These are phyloP conservation scores for Phytophthora quininea DNA, from an alignment of 352 stramenopile species.

Conservation along the genomic window DNA sequence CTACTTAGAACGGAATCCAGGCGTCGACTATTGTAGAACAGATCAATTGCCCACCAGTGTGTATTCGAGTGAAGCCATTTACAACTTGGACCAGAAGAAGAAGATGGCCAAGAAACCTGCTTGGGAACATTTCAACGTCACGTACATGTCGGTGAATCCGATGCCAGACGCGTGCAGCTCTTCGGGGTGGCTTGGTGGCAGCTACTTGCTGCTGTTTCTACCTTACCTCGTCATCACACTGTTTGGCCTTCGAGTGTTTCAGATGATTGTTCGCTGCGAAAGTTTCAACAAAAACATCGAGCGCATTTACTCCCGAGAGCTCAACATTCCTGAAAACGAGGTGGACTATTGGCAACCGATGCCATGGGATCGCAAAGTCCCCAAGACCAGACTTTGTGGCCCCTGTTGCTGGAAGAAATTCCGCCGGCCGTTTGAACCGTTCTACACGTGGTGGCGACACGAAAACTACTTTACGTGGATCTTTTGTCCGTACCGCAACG, in stretches of 20 bases:
- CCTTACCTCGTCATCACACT: constrained; percentile 58
- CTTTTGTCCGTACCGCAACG: constrained; percentile 74
- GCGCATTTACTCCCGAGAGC: constrained; percentile 60
- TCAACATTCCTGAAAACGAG: constrained; percentile 60
- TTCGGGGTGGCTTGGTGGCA: constrained; percentile 50
- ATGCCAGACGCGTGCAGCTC: constrained; percentile 60
- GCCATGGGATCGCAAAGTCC: constrained; percentile 75
- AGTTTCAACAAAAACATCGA: constrained; percentile 68
- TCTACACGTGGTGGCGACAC: constrained; percentile 79
- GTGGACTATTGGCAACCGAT: constrained; percentile 78
- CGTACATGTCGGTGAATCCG: constrained; percentile 60
- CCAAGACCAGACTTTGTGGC: constrained; percentile 62
- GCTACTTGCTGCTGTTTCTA: constrained; percentile 64
- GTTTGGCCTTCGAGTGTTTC: constrained; percentile 65
- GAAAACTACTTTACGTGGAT: constrained; percentile 85
- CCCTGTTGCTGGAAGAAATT: constrained; percentile 77
- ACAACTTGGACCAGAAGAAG: constrained; percentile 41
- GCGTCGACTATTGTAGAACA: constrained; percentile 44
- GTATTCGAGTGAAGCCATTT: constrained; percentile 48
- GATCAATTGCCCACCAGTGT: constrained; percentile 46
- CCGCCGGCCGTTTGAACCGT: constrained; percentile 60
- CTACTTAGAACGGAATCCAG: constrained; percentile 36
- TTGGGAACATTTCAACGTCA: constrained; percentile 30
- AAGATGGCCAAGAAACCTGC: constrained; percentile 28
- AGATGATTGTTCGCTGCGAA: constrained; percentile 63